phyloP scores from a whole-genome alignment of 441 rosid genomes.

The Pelargonium australe region DNA sequence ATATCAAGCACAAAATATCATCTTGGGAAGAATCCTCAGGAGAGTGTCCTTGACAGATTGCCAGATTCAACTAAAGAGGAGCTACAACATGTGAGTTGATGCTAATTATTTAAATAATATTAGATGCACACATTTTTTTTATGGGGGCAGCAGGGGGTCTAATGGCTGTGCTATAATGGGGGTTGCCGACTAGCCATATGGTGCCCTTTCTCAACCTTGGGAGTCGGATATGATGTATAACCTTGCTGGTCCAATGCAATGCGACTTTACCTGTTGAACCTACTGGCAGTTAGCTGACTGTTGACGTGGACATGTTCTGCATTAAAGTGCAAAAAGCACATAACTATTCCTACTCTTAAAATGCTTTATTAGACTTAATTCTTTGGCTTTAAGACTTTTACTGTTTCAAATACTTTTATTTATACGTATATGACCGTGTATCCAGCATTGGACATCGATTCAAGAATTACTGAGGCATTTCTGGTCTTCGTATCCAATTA shows the following conservation, averaged over 20 bases:
- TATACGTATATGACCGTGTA: constrained; percentile 18
- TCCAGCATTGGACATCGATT: constrained; percentile 74
- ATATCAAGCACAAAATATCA: constrained; percentile 73
- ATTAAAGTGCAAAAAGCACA: constrained; percentile 7
- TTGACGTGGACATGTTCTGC: constrained; percentile 2
- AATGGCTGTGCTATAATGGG: no score
- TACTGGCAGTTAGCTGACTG: neutral
- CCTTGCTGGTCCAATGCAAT: neutral
- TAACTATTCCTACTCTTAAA: neutral
- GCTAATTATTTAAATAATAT: neutral
- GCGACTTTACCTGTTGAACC: neutral
- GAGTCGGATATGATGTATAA: neutral
- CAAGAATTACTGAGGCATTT: constrained; percentile 76
- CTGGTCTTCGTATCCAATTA: constrained; percentile 96
- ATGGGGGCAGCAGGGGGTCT: no score
- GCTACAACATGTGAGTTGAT: constrained; percentile 62
- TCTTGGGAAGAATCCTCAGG: constrained; percentile 62
- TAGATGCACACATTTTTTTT: no score
- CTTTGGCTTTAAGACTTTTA: constrained; percentile 20
- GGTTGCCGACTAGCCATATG: no score
- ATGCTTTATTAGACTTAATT: constrained; percentile 11
- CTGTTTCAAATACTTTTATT: constrained; percentile 24
- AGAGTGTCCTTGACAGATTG: constrained; percentile 67
- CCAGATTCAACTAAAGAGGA: constrained; percentile 63
- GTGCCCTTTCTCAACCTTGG: no score